phyloP scores from a whole-genome alignment of 768 basidiomycete genomes.

The Serendipita sp. region DNA sequence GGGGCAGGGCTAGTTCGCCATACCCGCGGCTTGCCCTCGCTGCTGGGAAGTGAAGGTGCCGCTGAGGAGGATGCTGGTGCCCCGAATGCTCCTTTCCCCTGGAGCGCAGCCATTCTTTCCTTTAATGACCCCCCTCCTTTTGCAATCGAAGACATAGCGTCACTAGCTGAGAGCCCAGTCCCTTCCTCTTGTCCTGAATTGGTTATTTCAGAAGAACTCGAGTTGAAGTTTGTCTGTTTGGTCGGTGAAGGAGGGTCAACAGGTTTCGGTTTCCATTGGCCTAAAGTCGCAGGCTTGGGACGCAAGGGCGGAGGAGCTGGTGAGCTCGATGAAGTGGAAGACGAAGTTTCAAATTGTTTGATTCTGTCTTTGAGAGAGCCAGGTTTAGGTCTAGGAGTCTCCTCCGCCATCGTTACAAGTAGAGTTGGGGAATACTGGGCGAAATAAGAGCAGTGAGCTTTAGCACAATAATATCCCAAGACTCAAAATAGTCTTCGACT shows the following conservation, averaged over 20 bases:
- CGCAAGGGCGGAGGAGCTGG: conserved; percentile 27
- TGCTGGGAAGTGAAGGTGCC: conserved; percentile 37
- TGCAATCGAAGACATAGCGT: conserved; percentile 76
- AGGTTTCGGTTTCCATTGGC: conserved; percentile 51
- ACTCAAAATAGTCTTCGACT: background rate
- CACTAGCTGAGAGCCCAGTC: conserved; percentile 59
- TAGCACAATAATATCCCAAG: background rate
- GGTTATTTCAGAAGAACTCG: conserved; percentile 15
- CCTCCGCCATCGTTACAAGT: conserved; percentile 10
- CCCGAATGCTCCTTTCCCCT: conserved; percentile 70
- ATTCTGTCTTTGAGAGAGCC: conserved; percentile 78
- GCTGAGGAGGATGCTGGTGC: conserved; percentile 24
- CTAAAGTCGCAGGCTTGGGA: conserved; percentile 48
- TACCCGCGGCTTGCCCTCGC: background rate
- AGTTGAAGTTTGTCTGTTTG: background rate
- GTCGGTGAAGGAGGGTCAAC: conserved; percentile 32
- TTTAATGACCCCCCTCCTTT: conserved; percentile 60
- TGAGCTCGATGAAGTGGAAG: conserved; percentile 15
- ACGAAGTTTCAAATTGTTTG: conserved; percentile 57
- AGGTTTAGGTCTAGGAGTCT: conserved; percentile 25
- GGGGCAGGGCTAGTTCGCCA: background rate
- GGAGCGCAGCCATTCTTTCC: conserved; percentile 89
- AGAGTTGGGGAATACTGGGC: background rate
- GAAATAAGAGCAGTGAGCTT: background rate
- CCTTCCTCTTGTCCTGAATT: conserved; percentile 14